Evolutionary conservation across 169 alveolate species (phyloP), one percentile per base, ranked within the genome.

Genomic region (Plasmodium ovale): DNA sequence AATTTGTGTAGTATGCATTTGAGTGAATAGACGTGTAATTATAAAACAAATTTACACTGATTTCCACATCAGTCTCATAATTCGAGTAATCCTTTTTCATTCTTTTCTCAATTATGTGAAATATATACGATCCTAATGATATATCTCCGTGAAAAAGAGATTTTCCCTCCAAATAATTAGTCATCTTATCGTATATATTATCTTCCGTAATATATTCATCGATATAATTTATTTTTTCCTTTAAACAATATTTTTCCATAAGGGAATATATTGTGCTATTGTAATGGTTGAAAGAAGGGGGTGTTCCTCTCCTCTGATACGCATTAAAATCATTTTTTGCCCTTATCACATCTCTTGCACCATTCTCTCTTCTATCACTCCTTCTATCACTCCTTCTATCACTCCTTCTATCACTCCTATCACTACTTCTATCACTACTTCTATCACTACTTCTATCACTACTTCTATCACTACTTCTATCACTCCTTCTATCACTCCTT

Each of bases 21-120:
- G 91, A 68, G 47, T 84, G 91, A 42, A 84, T 69, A 21, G 91
- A 84, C 3, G 72, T 69, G 37, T 84, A 84, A 31, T 84, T 84
- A 70, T 59, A 69, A 68, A 84, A 84, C 21, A 84, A 72, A 23
- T 68, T 67, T 47, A 84, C 44, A 12, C 56, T 59, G 10, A 84
- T 70, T 68, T 84, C 91, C 44, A 82, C 69, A 5, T 64, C 60
- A 14, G 58, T 42, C 1, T 12, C 19, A 29, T 16, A 4, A 31
- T 49, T 37, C 19, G 19, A 9, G 6, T 82, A 58, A 1, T 19
- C 58, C 0, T 44, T 9, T 0, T 39, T n/a, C 10, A 16, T n/a
- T 54, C 35, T 42, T 14, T 35, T 82, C 56, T 82, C 90, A 14
- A 35, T 64, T 29, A 82, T 82, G 14, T 47, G 27, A 64, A 82